A percentile compares a stretch with the other conserved stretches of the same genome.
phyloP scores from a whole-genome alignment of 345 rosid species.

The Chamaenerion angustifolium region DNA sequence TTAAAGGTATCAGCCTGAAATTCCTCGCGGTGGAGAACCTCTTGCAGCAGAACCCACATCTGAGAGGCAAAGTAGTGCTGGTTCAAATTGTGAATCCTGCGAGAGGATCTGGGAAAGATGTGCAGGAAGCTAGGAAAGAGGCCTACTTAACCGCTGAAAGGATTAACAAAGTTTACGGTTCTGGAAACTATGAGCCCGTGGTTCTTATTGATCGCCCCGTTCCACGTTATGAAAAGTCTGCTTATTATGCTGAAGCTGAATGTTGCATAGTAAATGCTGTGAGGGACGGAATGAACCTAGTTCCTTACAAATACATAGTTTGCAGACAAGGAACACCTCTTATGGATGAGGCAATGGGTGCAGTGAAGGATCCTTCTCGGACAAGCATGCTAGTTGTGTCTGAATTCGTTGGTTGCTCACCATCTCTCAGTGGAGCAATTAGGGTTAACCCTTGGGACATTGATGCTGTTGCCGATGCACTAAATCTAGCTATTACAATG shows the following conservation, averaged over 20 bases:
- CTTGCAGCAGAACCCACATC: slow-evolving; percentile 34
- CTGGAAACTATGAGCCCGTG: slow-evolving; percentile 43
- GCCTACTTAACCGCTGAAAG: slow-evolving; percentile 39
- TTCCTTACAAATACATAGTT: slow-evolving; percentile 56
- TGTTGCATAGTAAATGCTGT: slow-evolving; percentile 70
- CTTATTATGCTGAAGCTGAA: slow-evolving; percentile 62
- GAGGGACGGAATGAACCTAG: slow-evolving; percentile 75
- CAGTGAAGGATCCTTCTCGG: slow-evolving; percentile 23
- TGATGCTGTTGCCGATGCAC: slow-evolving; percentile 60
- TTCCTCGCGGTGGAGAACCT: slow-evolving; percentile 55
- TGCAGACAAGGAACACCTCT: slow-evolving; percentile 56
- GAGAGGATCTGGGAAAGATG: slow-evolving; percentile 52
- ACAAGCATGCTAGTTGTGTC: slow-evolving; percentile 73
- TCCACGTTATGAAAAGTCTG: slow-evolving; percentile 62
- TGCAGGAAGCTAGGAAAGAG: slow-evolving; percentile 56
- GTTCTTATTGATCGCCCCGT: slow-evolving; percentile 55
- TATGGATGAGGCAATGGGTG: slow-evolving; percentile 42
- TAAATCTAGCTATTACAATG: slow-evolving; percentile 37
- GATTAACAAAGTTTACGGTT: slow-evolving; percentile 47
- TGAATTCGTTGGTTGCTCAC: slow-evolving; percentile 71
- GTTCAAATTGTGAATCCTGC: slow-evolving; percentile 75
- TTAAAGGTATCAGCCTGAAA: slow-evolving; percentile 64
- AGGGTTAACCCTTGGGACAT: slow-evolving; percentile 76
- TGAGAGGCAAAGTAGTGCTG: slow-evolving; percentile 49
- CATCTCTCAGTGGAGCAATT: slow-evolving; percentile 67